Evolutionary conservation across 768 basidiomycete genomes (phyloP).

Genomic region (Solioccasus polychromus): DNA sequence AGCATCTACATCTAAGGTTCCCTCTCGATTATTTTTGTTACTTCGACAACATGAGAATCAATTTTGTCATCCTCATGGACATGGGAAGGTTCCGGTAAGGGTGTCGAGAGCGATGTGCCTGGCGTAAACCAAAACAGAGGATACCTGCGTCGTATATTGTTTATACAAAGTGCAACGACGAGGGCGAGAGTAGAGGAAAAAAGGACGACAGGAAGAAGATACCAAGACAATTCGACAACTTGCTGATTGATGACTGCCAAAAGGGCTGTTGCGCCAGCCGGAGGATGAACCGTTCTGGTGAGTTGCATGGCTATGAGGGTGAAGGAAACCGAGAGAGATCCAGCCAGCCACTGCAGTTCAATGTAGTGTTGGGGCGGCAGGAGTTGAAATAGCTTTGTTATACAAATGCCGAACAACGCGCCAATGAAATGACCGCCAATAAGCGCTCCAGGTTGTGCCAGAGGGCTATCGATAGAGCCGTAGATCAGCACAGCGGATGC

Average conservation of each 20-base stretch:
- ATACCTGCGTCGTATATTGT: slow-evolving; percentile 50
- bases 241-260: slow-evolving; percentile 43
- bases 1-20: neutral
- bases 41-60: neutral
- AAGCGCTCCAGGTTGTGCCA: slow-evolving; percentile 52
- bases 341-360: slow-evolving; percentile 42
- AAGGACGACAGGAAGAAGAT: slow-evolving; percentile 50
- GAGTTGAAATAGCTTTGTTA: slow-evolving; percentile 50
- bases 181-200: slow-evolving; percentile 45
- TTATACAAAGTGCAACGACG: slow-evolving; percentile 42
- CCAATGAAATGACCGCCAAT: slow-evolving; percentile 42
- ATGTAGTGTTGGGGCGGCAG: slow-evolving; percentile 43
- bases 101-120: neutral
- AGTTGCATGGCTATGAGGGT: slow-evolving; percentile 50
- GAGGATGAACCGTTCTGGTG: slow-evolving; percentile 51
- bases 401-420: slow-evolving; percentile 45
- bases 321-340: slow-evolving; percentile 38
- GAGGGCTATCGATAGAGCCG: slow-evolving; percentile 48
- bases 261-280: slow-evolving; percentile 57
- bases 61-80: neutral
- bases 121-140: slow-evolving; percentile 44
- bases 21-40: neutral
- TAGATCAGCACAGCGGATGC: slow-evolving; percentile 56
- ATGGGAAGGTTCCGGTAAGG: neutral
- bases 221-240: slow-evolving; percentile 47